Base-by-base conservation (phyloP, 1,139 yeast genomes). In the Hansenula sp. region DNA sequence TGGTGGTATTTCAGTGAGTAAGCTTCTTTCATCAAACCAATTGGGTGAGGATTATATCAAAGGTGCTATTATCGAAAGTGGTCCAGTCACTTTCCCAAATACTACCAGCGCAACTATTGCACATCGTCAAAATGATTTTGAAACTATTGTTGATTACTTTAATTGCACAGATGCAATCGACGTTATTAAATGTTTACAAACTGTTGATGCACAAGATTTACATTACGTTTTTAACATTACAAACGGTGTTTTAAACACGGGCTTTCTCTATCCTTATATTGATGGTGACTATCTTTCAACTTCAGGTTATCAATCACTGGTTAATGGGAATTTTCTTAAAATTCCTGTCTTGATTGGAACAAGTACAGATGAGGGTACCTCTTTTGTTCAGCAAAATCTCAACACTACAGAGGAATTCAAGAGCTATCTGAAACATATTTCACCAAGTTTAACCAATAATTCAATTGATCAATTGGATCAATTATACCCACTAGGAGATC, bases 1-100 rank as follows among this genome's bases (percentile, higher is more conserved):
- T 1, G 71, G 71, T 9, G 63, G 66, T 4, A 52, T 54, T 34
- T 53, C 62, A 16, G 60, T 61, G 27, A 55, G 56, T 6, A 53
- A 54, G 38, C 59, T 61, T 25, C 24, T 64, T 44, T 34, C 47
- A 1, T 44, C 60, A 6, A 50, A 53, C 33, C 53, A 49, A 17
- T 54, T 61, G 19, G 47, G 47, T 26, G 44, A 48, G 5, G 29
- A 29, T 12, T 50, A 48, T 39, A 50, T 62, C 39, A 48, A 48
- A 36, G 60, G 60, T 24, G 65, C 61, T 6, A 57, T 62, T 21
- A 45, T 56, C 50, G 55, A 57, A 34, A 39, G 47, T 38, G 58
- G 59, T 6, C 31, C 44, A 6, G 41, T 42, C 2, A 22, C 45
- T 9, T 46, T 53, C 18, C 24, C 46, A 16, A 39, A 40, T 9